A percentile compares a stretch with the other conserved stretches of the same genome.
Conservation (phyloP, 139 green algal species). For the Coelastrella sp. region DNA sequence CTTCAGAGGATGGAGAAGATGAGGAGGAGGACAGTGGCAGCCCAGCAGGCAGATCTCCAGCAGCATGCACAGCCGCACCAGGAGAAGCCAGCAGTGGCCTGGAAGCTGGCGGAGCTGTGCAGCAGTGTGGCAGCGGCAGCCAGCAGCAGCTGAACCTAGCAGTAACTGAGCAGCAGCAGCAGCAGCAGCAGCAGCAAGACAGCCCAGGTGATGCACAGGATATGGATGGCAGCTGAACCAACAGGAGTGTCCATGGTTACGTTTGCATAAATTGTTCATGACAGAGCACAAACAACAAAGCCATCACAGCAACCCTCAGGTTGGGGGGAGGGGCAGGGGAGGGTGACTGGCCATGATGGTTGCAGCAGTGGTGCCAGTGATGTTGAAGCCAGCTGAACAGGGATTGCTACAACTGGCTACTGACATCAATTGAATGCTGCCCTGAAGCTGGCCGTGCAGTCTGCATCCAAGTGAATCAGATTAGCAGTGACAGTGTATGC, state of each 20-base stretch:
- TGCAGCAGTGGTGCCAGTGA: not conserved
- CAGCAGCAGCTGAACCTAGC: not conserved
- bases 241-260: not conserved
- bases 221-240: slow-evolving; percentile 2
- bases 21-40: not conserved
- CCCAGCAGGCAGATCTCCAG: slow-evolving; percentile 17
- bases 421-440: not conserved
- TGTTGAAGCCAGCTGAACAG: not conserved
- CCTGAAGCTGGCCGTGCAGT: not conserved
- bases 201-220: not conserved
- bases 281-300: not conserved
- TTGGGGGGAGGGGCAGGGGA: not conserved
- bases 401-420: not conserved
- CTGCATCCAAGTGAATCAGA: not conserved
- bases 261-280: too few relatives aligned
- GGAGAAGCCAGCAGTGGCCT: slow-evolving; percentile 11
- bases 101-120: not conserved
- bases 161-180: slow-evolving; percentile 5
- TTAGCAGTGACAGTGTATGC: not conserved
- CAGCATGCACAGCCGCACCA: not conserved
- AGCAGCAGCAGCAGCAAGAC: slow-evolving; percentile 10
- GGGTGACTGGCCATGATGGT: not conserved
- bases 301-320: not conserved
- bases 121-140: not conserved
- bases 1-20: slow-evolving; percentile 1